Percentiles rank a stretch among this genome's conserved stretches.
Conservation (phyloP, 306 rosid species). For the Prunus kanzakura region DNA sequence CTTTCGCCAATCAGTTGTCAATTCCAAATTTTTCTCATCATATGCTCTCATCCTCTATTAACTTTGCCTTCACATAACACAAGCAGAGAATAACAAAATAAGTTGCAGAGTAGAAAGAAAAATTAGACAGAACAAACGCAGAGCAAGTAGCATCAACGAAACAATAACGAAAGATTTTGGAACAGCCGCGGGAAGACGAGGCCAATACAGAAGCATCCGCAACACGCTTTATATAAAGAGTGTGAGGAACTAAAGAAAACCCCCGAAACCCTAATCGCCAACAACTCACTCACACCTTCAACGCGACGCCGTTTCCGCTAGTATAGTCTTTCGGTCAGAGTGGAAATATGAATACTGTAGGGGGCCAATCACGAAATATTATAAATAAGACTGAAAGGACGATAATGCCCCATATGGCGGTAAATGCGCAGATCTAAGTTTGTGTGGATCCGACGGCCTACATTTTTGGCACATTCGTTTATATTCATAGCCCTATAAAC, state of each 20-base stretch:
- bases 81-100: no score
- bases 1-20: constrained; percentile 1
- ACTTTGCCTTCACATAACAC: no score
- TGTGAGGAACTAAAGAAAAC: not conserved
- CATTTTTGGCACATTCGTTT: not conserved
- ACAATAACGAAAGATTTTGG: no score
- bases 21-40: constrained; percentile 17
- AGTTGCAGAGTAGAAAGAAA: no score
- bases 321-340: no score
- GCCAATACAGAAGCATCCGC: no score
- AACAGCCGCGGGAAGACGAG: not conserved
- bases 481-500: not conserved
- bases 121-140: no score
- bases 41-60: not conserved
- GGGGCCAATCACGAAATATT: no score
- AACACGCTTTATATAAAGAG: not conserved
- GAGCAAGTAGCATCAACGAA: no score
- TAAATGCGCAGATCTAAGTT: not conserved
- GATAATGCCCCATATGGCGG: not conserved
- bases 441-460: not conserved
- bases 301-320: not conserved
- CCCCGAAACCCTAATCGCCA: not conserved
- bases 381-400: not conserved
- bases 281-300: not conserved
- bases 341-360: no score